Conservation (phyloP, 2,329 filamentous ascomycete species). For the Cladosporium phlei region DNA sequence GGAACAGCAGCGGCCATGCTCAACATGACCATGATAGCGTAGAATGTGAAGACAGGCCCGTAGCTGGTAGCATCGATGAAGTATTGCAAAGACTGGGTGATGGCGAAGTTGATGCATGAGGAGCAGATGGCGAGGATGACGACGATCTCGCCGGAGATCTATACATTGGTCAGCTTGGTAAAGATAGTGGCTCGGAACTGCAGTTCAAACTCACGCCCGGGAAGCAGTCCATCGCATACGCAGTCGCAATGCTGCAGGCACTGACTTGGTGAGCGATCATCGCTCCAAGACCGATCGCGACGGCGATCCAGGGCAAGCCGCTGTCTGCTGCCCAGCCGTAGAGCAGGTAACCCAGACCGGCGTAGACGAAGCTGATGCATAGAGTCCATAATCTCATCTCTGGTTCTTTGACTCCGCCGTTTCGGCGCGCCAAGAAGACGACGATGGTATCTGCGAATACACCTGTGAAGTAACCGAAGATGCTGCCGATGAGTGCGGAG, state of each 20-base stretch:
- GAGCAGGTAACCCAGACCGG: slow-evolving; percentile 34
- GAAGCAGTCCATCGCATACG: slow-evolving; percentile 35
- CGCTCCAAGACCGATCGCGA: slow-evolving; percentile 27
- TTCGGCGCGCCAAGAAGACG: slow-evolving; percentile 23
- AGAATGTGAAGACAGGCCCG: slow-evolving; percentile 33
- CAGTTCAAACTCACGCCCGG: slow-evolving; percentile 13
- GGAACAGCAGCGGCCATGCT: slow-evolving; percentile 27
- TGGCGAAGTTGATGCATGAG: slow-evolving; percentile 18
- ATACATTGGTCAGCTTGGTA: not conserved
- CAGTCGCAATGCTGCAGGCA: slow-evolving; percentile 35
- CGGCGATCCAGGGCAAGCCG: slow-evolving; percentile 21
- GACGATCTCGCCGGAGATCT: slow-evolving; percentile 20
- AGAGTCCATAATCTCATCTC: slow-evolving; percentile 33
- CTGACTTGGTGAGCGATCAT: slow-evolving; percentile 41
- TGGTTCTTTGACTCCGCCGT: slow-evolving; percentile 23
- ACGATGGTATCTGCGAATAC: slow-evolving; percentile 41
- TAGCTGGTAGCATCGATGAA: slow-evolving; percentile 34
- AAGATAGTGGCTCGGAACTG: no score
- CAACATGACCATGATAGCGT: slow-evolving; percentile 30
- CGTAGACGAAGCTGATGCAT: slow-evolving; percentile 30
- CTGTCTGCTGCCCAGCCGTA: slow-evolving; percentile 37
- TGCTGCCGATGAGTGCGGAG: slow-evolving; percentile 21
- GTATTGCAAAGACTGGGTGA: slow-evolving; percentile 33
- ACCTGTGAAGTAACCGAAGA: slow-evolving; percentile 30
- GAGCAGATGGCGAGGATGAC: slow-evolving; percentile 24